Conservation (phyloP, 2,329 filamentous ascomycete species). For the Blumeriella jaapii region DNA sequence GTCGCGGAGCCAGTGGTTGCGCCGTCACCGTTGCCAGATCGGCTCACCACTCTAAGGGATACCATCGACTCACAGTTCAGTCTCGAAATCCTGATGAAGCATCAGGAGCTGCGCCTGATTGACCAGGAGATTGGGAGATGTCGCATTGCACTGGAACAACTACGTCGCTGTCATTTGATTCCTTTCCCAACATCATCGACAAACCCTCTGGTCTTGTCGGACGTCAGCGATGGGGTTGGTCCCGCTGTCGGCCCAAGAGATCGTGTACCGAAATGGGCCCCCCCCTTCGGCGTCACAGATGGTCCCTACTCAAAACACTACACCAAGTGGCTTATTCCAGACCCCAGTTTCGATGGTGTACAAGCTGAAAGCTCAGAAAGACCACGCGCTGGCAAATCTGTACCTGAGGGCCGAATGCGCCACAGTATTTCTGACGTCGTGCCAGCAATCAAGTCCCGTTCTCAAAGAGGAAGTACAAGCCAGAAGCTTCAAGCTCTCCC, state of each 20-base stretch:
- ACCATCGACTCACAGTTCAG: constrained; percentile 75
- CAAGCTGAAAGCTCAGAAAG: constrained; percentile 31
- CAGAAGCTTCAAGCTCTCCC: constrained; percentile 59
- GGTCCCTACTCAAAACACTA: constrained; percentile 93
- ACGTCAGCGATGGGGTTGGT: constrained; percentile 65
- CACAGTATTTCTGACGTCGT: constrained; percentile 54
- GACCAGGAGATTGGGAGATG: constrained; percentile 96
- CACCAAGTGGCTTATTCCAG: constrained; percentile 86
- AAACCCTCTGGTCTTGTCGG: constrained; percentile 53
- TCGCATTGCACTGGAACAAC: constrained; percentile 83
- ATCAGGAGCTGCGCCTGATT: constrained; percentile 86
- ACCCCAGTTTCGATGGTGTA: constrained; percentile 71
- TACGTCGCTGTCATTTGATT: constrained; percentile 84
- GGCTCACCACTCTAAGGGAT: constrained; percentile 25
- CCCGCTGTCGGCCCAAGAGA: constrained; percentile 54
- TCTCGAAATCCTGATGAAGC: constrained; percentile 85
- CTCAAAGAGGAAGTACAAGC: constrained; percentile 44
- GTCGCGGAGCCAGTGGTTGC: constrained; percentile 3
- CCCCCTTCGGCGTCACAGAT: constrained; percentile 82
- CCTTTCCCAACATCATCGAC: constrained; percentile 69
- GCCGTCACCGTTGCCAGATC: constrained; percentile 3
- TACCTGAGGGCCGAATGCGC: constrained; percentile 65
- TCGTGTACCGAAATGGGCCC: constrained; percentile 61
- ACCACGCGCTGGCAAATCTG: constrained; percentile 30
- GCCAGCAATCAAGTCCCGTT: constrained; percentile 37